Evolutionary conservation across 2,329 filamentous ascomycete genomes (phyloP).

Genomic region (Apiospora kogelbergensis): DNA sequence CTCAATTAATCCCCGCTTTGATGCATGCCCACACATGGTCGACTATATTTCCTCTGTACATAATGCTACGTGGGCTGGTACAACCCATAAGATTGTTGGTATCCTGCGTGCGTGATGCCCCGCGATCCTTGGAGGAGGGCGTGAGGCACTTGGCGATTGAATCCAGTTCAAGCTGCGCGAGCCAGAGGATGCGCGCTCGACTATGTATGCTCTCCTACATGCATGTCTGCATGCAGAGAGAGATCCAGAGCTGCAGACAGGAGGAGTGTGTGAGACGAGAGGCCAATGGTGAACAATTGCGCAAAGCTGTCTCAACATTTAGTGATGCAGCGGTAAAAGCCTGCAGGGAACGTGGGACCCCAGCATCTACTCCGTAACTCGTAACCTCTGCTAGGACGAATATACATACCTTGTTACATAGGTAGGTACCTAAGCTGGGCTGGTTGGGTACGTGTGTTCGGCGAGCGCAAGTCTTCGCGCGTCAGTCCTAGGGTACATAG

Average conservation of each 20-base stretch:
- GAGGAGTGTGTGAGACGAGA: background rate
- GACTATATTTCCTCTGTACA: too few species aligned
- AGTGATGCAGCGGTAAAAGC: conserved; percentile 6
- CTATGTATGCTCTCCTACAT: background rate
- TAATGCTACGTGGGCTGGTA: background rate
- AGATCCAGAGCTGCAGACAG: background rate
- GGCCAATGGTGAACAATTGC: background rate
- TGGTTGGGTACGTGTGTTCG: background rate
- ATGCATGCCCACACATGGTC: background rate
- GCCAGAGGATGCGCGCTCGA: background rate
- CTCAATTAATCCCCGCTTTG: background rate
- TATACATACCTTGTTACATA: too few species aligned
- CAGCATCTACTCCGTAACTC: background rate
- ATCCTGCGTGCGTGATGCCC: background rate
- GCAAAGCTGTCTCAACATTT: background rate
- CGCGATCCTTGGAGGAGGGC: background rate
- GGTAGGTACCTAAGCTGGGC: background rate
- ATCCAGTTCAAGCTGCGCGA: background rate
- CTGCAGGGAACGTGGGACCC: conserved; percentile 3
- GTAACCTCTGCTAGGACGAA: too few species aligned
- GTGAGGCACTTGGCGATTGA: background rate
- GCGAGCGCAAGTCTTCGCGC: too few species aligned
- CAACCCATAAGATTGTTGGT: background rate
- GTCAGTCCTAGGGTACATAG: too few species aligned
- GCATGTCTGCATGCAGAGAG: background rate